Evolutionary conservation across 2,329 filamentous ascomycete species (phyloP).

Genomic region (Diplocarpon mali): DNA sequence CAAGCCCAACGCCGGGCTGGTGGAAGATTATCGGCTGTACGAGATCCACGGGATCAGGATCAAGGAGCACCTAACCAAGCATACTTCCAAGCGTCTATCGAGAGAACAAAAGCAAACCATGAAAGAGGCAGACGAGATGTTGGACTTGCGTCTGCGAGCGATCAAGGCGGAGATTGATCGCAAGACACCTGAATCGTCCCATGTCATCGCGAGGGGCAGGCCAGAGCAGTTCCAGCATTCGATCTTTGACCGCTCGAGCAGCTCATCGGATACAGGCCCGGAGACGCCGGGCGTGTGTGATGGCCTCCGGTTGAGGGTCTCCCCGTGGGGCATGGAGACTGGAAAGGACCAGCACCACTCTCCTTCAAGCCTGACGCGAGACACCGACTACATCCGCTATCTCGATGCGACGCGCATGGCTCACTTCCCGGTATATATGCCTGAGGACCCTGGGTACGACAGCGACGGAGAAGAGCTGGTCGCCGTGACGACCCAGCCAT

Average conservation of each 20-base stretch:
- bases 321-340: slow-evolving; percentile 20
- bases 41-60: slow-evolving; percentile 40
- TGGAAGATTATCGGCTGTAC: slow-evolving; percentile 43
- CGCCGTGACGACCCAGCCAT: slow-evolving; percentile 13
- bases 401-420: slow-evolving; percentile 6
- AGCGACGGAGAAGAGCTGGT: slow-evolving; percentile 20
- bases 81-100: slow-evolving; percentile 27
- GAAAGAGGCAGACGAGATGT: slow-evolving; percentile 24
- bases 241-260: slow-evolving; percentile 41
- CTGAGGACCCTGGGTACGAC: slow-evolving; percentile 23
- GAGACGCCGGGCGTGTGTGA: slow-evolving; percentile 29
- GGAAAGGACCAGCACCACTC: slow-evolving; percentile 20
- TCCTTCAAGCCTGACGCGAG: slow-evolving; percentile 16
- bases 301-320: slow-evolving; percentile 17
- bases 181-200: slow-evolving; percentile 32
- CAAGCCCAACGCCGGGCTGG: slow-evolving; percentile 32
- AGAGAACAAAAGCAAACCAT: slow-evolving; percentile 14
- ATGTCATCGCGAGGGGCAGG: slow-evolving; percentile 29
- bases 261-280: slow-evolving; percentile 36
- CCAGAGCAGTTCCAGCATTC: slow-evolving; percentile 30
- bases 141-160: slow-evolving; percentile 30
- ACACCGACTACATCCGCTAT: slow-evolving; percentile 11
- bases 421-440: slow-evolving; percentile 11
- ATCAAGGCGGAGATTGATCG: slow-evolving; percentile 34
- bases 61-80: slow-evolving; percentile 32